Evolutionary conservation across 345 rosid genomes (phyloP), one percentile per base, ranked within the genome.

Genomic region (Linum lewisii): DNA sequence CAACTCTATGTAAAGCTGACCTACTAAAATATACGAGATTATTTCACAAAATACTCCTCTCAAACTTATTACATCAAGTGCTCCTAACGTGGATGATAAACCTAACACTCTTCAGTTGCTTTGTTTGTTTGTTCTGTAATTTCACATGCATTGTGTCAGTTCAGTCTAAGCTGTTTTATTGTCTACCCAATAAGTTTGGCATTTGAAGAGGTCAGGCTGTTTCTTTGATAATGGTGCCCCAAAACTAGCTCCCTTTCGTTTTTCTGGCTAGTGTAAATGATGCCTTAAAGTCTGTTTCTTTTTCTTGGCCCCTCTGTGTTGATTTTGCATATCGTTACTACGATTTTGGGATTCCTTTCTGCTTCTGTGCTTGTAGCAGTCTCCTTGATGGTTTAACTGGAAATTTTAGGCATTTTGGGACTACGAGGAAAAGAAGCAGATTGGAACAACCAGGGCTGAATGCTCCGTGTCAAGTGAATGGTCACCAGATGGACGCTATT

Each of bases 401-500:
- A 15, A 54, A 44, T 65, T 24, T 64, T 77, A 92, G 98, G 83
- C 90, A 34, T 92, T 92, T 63, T 92, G 98, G 98, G 96, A 92
- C 65, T 78, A 79, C 59, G 69, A 64, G 10, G 79, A 62, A 52
- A 80, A 86, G 72, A 88, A 84, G 64, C 83, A 78, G 70, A 78
- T 92, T 63, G 84, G 88, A 60, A 68, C 85, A 51, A 84, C 89
- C 21, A 82, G 81, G 76, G 96, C 98, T 19, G 98, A 91, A 76
- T 88, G 87, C 57, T 91, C 90, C 56, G 95, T 91, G 4, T 76
- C 84, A 61, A 81, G 85, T 73, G 98, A 91, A 73, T 91, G 96
- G 98, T 91, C 98, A 54, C 81, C 95, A 1, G 95, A 88, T 80
- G 98, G 98, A 50, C 55, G 75, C 58, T 88, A 84, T 73, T 92